These are phyloP conservation scores for Hypoxylon crocopeplum DNA, from an alignment of 495 filamentous ascomycete species.

Conservation along the genomic window DNA sequence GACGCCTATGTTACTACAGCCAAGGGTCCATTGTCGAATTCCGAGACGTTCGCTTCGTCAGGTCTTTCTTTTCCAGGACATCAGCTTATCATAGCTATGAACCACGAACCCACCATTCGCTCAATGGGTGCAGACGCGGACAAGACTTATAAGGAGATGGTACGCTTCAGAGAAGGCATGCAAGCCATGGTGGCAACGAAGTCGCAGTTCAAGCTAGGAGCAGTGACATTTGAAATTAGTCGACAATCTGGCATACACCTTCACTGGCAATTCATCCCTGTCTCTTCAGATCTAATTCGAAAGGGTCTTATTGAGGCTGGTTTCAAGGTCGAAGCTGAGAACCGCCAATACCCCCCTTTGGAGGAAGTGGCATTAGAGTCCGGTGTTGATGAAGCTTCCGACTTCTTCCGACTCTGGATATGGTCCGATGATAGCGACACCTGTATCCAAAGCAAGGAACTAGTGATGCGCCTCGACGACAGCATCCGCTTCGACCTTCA, in stretches of 20 bases:
- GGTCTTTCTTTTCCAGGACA: conserved; percentile 80
- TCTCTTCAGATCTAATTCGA: conserved; percentile 66
- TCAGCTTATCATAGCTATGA: conserved; percentile 87
- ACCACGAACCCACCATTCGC: conserved; percentile 62
- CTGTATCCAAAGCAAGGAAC: conserved; percentile 51
- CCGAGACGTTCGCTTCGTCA: conserved; percentile 63
- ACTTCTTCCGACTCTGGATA: conserved; percentile 87
- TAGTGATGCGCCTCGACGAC: conserved; percentile 56
- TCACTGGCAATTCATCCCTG: conserved; percentile 94
- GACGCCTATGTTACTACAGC: conserved; percentile 88
- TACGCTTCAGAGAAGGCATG: conserved; percentile 71
- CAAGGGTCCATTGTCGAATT: conserved; percentile 83
- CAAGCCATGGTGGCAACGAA: conserved; percentile 70
- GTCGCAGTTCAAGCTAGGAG: conserved; percentile 66
- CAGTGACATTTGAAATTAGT: conserved; percentile 91
- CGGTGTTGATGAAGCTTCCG: conserved; percentile 56
- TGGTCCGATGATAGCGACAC: conserved; percentile 62
- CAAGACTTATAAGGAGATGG: conserved; percentile 78
- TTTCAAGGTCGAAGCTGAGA: conserved; percentile 84
- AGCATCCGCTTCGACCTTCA: conserved; percentile 64
- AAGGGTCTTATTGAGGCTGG: conserved; percentile 79
- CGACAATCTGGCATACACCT: conserved; percentile 78
- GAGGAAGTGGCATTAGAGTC: conserved; percentile 43
- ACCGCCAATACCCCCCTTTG: conserved; percentile 69
- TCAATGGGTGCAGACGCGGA: conserved; percentile 69